Percentiles rank a stretch among this genome's conserved stretches.
Conservation (phyloP, 768 basidiomycete genomes). For the Panaeolus cyanescens region DNA sequence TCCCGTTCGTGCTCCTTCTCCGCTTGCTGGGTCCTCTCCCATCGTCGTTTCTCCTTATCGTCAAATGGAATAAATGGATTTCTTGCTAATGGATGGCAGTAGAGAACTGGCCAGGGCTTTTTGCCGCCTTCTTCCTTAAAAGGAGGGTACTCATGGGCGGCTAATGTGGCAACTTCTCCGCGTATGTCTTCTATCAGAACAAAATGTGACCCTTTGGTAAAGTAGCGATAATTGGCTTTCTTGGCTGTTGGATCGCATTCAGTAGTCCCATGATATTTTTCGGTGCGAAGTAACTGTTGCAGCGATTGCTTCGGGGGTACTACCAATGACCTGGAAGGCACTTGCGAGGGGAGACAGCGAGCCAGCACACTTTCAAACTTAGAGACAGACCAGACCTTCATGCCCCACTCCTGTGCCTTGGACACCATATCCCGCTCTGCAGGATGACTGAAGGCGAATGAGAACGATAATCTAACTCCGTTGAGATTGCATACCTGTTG, state of each 20-base stretch:
- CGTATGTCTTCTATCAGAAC: constrained; percentile 91
- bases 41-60: constrained; percentile 68
- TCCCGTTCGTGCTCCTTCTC: constrained; percentile 47
- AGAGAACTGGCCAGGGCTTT: constrained; percentile 80
- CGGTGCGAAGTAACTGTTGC: constrained; percentile 71
- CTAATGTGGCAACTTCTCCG: constrained; percentile 82
- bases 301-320: constrained; percentile 47
- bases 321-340: constrained; percentile 28
- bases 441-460: constrained; percentile 3
- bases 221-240: constrained; percentile 88
- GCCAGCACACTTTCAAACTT: constrained; percentile 75
- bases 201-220: constrained; percentile 72
- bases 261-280: constrained; percentile 81
- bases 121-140: constrained; percentile 48
- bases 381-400: constrained; percentile 84
- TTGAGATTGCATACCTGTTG: constrained; percentile 45
- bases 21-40: constrained; percentile 56
- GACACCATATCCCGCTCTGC: constrained; percentile 50
- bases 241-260: constrained; percentile 93
- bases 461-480: not conserved
- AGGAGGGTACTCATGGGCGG: constrained; percentile 77
- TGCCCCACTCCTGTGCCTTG: constrained; percentile 69
- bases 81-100: constrained; percentile 73
- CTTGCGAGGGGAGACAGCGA: constrained; percentile 52
- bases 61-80: constrained; percentile 79